These are phyloP conservation scores for Boletus patriciae DNA, from an alignment of 768 basidiomycete genomes.

Conservation along the genomic window DNA sequence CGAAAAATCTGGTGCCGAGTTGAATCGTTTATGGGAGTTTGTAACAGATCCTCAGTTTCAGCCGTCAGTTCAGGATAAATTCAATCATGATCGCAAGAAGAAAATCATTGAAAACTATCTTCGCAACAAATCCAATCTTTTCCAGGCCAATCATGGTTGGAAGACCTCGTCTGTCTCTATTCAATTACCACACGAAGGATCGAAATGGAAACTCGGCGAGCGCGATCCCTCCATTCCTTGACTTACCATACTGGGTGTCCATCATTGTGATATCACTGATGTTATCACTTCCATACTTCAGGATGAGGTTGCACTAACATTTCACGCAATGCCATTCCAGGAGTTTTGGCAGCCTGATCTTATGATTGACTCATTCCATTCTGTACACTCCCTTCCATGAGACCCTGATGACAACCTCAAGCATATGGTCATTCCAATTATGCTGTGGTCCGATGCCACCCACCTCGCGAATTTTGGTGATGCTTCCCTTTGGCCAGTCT, in stretches of 20 bases:
- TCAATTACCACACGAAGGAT: too few species aligned
- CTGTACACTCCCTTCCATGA: too few species aligned
- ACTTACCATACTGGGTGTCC: not conserved
- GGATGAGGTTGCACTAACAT: not conserved
- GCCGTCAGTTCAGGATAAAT: too few species aligned
- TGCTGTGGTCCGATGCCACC: not conserved
- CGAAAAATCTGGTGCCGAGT: not conserved
- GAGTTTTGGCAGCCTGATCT: not conserved
- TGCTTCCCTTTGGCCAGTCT: not conserved
- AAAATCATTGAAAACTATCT: not conserved
- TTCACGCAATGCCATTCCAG: not conserved
- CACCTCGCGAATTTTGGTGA: not conserved
- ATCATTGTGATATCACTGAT: not conserved
- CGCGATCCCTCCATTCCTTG: not conserved
- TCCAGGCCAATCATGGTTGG: not conserved
- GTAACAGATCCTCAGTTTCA: not conserved
- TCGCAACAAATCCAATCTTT: not conserved
- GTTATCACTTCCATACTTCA: not conserved
- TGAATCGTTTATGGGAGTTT: not conserved
- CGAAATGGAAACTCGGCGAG: too few species aligned
- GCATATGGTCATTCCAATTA: too few species aligned
- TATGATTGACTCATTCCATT: too few species aligned
- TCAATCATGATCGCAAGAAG: not conserved
- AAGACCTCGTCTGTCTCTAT: not conserved
- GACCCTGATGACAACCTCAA: too few species aligned